Evolutionary conservation across 164 flowering plant species (phyloP).

Genomic region (grape (Vitis vinifera)): DNA sequence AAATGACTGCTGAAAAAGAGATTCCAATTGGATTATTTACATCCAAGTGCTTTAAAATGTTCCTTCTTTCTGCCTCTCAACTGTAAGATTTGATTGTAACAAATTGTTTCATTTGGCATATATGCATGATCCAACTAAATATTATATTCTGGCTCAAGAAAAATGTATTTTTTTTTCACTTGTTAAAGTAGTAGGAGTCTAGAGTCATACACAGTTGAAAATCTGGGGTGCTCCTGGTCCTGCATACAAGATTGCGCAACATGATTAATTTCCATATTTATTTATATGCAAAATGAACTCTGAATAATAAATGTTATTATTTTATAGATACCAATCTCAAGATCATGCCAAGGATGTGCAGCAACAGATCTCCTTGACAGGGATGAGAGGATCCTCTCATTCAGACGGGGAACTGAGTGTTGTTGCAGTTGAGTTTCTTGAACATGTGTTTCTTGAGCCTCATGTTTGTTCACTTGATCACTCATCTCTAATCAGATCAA

Average conservation of each 20-base stretch:
- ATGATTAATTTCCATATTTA: conserved; percentile 1
- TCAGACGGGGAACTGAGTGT: conserved; percentile 44
- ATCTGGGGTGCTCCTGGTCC: conserved; percentile 68
- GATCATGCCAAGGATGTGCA: conserved; percentile 92
- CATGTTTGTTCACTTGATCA: conserved; percentile 20
- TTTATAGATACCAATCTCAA: conserved; percentile 59
- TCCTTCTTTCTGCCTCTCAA: no score
- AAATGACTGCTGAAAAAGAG: neutral
- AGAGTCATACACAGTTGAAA: conserved; percentile 49
- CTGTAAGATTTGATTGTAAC: no score
- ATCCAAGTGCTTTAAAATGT: no score
- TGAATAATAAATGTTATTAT: neutral
- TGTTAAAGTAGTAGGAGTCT: neutral
- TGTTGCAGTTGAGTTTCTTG: neutral
- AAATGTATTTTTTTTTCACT: no score
- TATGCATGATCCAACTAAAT: no score
- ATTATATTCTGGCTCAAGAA: no score
- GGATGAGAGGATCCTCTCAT: conserved; percentile 72
- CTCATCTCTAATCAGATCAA: conserved; percentile 31
- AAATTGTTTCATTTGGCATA: no score
- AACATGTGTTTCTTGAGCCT: neutral
- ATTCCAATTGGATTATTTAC: no score
- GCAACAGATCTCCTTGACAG: conserved; percentile 77
- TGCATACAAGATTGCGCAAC: conserved; percentile 25
- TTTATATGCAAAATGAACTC: neutral